Evolutionary conservation across 108 stramenopile species (phyloP).

Genomic region (Stephanodiscus triporus): DNA sequence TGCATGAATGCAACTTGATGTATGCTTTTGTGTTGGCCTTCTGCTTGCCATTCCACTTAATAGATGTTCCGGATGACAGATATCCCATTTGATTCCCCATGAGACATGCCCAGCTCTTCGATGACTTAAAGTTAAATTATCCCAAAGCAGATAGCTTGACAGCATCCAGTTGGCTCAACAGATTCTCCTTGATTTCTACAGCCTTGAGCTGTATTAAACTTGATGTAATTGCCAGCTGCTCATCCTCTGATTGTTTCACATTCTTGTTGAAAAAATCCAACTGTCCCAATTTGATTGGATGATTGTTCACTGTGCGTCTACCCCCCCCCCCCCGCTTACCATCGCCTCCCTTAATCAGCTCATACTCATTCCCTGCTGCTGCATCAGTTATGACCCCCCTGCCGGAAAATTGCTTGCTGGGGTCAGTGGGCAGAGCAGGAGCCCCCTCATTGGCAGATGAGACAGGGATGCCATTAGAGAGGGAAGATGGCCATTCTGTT

Average conservation of each 20-base stretch:
- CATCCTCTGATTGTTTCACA: slow-evolving; percentile 4
- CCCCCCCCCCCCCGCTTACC: too few relatives aligned
- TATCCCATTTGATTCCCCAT: slow-evolving; percentile 26
- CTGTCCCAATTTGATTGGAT: slow-evolving; percentile 29
- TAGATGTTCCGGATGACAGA: background rate
- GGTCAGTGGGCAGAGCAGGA: too few relatives aligned
- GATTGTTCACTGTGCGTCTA: too few relatives aligned
- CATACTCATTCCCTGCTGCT: too few relatives aligned
- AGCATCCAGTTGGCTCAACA: background rate
- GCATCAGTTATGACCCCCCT: too few relatives aligned
- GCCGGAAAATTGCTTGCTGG: too few relatives aligned
- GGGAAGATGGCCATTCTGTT: too few relatives aligned
- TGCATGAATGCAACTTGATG: slow-evolving; percentile 8
- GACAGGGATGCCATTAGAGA: too few relatives aligned
- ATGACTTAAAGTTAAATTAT: slow-evolving; percentile 17
- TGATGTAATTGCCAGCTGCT: slow-evolving; percentile 26
- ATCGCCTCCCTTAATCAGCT: too few relatives aligned
- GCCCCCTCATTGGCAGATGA: too few relatives aligned
- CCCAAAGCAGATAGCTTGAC: slow-evolving; percentile 13
- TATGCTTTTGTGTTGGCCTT: slow-evolving; percentile 9
- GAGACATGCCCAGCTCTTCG: slow-evolving; percentile 37
- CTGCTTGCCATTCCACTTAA: slow-evolving; percentile 14
- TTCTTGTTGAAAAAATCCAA: slow-evolving; percentile 28
- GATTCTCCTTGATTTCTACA: slow-evolving; percentile 23
- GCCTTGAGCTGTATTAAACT: slow-evolving; percentile 25